Conservation (phyloP, 495 filamentous ascomycete species). For the Xylaria nigripes region DNA sequence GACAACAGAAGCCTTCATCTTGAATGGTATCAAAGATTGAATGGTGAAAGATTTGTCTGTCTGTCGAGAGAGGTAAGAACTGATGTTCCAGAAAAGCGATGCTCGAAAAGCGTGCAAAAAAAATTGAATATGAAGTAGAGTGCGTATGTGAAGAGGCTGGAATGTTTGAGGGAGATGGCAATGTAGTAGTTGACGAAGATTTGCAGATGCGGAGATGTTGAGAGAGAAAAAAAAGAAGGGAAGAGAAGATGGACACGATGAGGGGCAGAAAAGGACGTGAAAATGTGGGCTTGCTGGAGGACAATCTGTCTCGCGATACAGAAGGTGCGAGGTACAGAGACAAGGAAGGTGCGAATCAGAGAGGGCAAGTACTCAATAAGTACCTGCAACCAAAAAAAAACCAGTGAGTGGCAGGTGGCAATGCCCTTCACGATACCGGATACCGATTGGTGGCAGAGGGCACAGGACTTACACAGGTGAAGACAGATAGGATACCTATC, state of each 20-base stretch:
- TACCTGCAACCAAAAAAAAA: neutral
- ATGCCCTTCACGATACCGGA: neutral
- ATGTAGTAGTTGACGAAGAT: constrained; percentile 13
- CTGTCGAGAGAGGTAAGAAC: constrained; percentile 23
- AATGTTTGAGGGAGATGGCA: constrained; percentile 17
- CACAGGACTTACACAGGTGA: neutral
- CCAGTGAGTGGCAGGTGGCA: neutral
- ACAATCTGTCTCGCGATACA: neutral
- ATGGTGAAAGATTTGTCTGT: constrained; percentile 5
- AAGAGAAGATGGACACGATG: neutral
- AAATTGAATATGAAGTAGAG: constrained; percentile 16
- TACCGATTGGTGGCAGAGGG: neutral
- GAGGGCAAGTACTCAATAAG: neutral
- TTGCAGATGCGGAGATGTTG: constrained; percentile 16
- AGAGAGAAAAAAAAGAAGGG: constrained; percentile 8
- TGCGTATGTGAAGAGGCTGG: constrained; percentile 16
- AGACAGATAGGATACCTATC: neutral
- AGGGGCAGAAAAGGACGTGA: neutral
- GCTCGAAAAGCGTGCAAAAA: constrained; percentile 29
- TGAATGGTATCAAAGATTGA: constrained; percentile 15
- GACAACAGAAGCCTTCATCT: constrained; percentile 33
- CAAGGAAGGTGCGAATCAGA: neutral
- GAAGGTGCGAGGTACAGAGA: neutral
- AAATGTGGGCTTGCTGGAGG: neutral
- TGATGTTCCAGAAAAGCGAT: constrained; percentile 23